These are phyloP conservation scores for Talaromyces liani DNA, from an alignment of 495 filamentous ascomycete species.

Conservation along the genomic window DNA sequence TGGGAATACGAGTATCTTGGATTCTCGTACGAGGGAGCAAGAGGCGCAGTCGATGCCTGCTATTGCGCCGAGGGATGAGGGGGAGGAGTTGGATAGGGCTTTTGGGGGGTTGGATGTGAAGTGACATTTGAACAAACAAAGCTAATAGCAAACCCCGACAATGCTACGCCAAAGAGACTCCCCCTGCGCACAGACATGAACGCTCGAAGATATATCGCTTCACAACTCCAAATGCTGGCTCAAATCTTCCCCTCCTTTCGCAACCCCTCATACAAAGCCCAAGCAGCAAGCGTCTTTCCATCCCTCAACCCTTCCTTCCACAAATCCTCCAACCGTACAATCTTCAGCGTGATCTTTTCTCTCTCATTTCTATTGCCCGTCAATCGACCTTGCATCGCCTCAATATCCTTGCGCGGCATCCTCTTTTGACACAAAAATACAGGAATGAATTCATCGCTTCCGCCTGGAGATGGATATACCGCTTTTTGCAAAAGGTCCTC, in stretches of 20 bases:
- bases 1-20: constrained; percentile 31
- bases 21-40: constrained; percentile 34
- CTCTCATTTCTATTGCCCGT: constrained; percentile 71
- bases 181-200: neutral
- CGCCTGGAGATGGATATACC: constrained; percentile 72
- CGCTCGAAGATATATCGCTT: neutral
- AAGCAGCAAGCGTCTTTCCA: constrained; percentile 70
- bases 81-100: constrained; percentile 78
- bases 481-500: constrained; percentile 50
- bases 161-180: neutral
- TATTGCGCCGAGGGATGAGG: constrained; percentile 49
- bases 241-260: constrained; percentile 55
- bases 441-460: constrained; percentile 77
- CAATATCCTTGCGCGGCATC: constrained; percentile 54
- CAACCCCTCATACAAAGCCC: constrained; percentile 70
- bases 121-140: constrained; percentile 18
- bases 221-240: neutral
- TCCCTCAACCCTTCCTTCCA: constrained; percentile 74
- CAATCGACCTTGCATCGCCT: constrained; percentile 64
- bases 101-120: constrained; percentile 65
- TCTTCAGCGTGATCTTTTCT: constrained; percentile 76
- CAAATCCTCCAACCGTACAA: constrained; percentile 62
- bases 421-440: constrained; percentile 68
- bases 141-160: neutral
- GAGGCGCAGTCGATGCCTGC: constrained; percentile 32